Evolutionary conservation across 495 filamentous ascomycete genomes (phyloP), one percentile per base, ranked within the genome.

Genomic region (Neurospora sp.): DNA sequence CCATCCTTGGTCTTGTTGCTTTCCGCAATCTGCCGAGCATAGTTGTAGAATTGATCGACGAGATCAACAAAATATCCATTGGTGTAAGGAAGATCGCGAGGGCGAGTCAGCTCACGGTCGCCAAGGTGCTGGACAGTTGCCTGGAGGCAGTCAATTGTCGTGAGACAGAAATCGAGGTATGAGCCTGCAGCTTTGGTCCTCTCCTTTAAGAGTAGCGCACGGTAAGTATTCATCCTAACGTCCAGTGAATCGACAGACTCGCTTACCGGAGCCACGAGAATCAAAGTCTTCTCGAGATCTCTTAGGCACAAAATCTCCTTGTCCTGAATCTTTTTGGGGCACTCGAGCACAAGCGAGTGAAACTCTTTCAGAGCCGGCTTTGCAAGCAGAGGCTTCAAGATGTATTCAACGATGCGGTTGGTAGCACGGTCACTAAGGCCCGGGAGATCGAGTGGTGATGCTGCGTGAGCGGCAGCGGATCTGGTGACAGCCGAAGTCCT

Each of bases 21-120:
- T 74, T 84, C 86, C 71, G 84, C 82, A 71, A 89, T 82, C 71
- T 87, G 85, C 73, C 84, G 81, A 42, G 91, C 91, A 86, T 93
- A 92, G 72, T 90, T 88, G 77, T 88, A 88, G 71, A 93, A 91
- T 89, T 97, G 93, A 76, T 93, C 92, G 78, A 94, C 87, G 71
- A 97, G 90, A 85, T 98, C 95, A 79, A 97, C 89, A 78, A 97
- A 97, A 85, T 98, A 98, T 74, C 90, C 90, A 86, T 90, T 92
- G 88, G 89, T 93, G 84, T 97, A 98, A 40, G 93, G 93, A 72
- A 90, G 89, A 80, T 98, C 95, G 80, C 89, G 83, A 54, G 92
- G 91, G 75, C 92, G 88, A 62, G 90, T 91, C 79, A 92, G 90
- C 80, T 98, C 95, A 74, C 88, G 88, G 77, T 93, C 93, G 84